Evolutionary conservation across 371 early-diverging fungal genomes (phyloP).

Genomic region (Mortierella sp.): DNA sequence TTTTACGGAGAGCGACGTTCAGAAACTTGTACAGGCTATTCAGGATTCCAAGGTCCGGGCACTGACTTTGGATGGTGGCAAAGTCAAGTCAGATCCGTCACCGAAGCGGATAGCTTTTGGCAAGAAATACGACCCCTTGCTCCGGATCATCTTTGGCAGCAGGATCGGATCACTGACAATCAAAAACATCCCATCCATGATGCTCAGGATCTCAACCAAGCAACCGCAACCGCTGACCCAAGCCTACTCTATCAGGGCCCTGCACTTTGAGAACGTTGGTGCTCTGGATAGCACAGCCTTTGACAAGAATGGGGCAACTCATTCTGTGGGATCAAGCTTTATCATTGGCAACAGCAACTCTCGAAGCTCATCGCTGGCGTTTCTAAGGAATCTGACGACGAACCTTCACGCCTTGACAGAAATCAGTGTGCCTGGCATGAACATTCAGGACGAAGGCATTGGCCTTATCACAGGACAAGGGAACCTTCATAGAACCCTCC

Average conservation of each 20-base stretch:
- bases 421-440: slow-evolving; percentile 26
- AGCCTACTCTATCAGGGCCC: neutral
- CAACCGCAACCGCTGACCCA: neutral
- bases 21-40: slow-evolving; percentile 20
- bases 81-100: slow-evolving; percentile 12
- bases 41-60: slow-evolving; percentile 15
- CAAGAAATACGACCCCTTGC: slow-evolving; percentile 37
- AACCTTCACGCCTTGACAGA: slow-evolving; percentile 8
- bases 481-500: slow-evolving; percentile 13
- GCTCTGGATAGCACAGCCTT: slow-evolving; percentile 7
- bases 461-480: slow-evolving; percentile 14
- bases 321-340: slow-evolving; percentile 9
- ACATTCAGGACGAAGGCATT: slow-evolving; percentile 30
- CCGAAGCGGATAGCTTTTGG: slow-evolving; percentile 12
- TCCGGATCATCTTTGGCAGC: slow-evolving; percentile 20
- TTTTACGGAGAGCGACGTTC: slow-evolving; percentile 24
- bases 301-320: slow-evolving; percentile 3
- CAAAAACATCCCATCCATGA: slow-evolving; percentile 27
- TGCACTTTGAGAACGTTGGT: slow-evolving; percentile 33
- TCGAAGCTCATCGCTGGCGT: slow-evolving; percentile 5
- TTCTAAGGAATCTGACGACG: slow-evolving; percentile 16
- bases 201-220: slow-evolving; percentile 24
- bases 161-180: slow-evolving; percentile 24
- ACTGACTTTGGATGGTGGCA: slow-evolving; percentile 19
- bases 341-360: slow-evolving; percentile 1